Evolutionary conservation across 2,329 filamentous ascomycete genomes (phyloP), one percentile per base, ranked within the genome.

Genomic region (Sclerotiophoma versabilis): DNA sequence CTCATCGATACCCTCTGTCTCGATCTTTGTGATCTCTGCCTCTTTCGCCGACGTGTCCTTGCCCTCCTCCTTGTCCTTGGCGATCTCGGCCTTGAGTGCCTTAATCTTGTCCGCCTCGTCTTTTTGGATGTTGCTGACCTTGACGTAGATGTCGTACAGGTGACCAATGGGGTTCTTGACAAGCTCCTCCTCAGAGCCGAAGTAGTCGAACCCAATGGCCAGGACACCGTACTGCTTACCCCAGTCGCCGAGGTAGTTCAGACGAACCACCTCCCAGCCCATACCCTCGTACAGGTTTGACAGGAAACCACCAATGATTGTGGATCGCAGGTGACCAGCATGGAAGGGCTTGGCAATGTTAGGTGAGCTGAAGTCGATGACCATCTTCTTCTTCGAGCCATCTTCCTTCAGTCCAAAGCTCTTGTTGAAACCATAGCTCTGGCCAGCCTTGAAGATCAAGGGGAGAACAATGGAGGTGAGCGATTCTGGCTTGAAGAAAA

Each of bases 261-360:
- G 83, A 20, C 85, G 81, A 37, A 85, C 74, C 0, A 91, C 87
- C 29, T 91, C 84, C 86, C 87, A 92, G 17, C 88, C 89, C 44
- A 85, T 84, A 15, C 75, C 80, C 64, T 87, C 80, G 69, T 91
- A 89, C 2, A 91, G 71, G 65, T 91, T 91, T 19, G 86, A 80
- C 17, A 92, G 76, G 72, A 90, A 91, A 25, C 87, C 87, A 36
- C 89, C 89, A 51, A 92, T 89, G 60, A 92, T 90, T 44, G 89
- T 92, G 67, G 87, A 90, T 65, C 89, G 82, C 63, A 92, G 78
- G 77, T 93, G 89, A 5, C 87, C 87, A 19, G 87, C 87, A 68
- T 90, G 87, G 75, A 92, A 92, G 19, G 88, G 90, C 77, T 93
- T 93, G 38, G 91, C 91, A 55, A 95, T 92, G 73, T 95, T 95